Percentiles rank a stretch among this genome's conserved stretches.
phyloP scores from a whole-genome alignment of 106 monocot genomes.

The Chionographis japonica region DNA sequence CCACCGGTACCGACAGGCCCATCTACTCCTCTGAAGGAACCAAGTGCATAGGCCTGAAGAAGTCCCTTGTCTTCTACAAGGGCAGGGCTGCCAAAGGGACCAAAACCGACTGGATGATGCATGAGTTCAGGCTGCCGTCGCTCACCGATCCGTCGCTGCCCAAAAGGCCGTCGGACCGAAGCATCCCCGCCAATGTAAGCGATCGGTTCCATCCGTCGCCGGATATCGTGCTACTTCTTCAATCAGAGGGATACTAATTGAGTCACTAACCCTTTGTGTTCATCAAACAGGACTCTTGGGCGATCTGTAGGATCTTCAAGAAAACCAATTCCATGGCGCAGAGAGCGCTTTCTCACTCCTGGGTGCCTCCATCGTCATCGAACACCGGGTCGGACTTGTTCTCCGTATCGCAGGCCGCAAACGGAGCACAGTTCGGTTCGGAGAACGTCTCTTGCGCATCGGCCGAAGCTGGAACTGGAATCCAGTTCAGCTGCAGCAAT shows the following conservation, averaged over 20 bases:
- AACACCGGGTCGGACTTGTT: constrained; percentile 14
- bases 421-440: constrained; percentile 1
- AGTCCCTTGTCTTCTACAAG: constrained; percentile 67
- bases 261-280: background rate
- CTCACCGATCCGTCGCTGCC: constrained; percentile 21
- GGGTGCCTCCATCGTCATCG: constrained; percentile 25
- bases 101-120: constrained; percentile 82
- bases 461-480: constrained; percentile 9
- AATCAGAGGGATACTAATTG: too few relatives aligned
- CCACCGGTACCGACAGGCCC: constrained; percentile 67
- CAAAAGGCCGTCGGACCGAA: constrained; percentile 43
- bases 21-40: constrained; percentile 59
- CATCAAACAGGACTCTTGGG: constrained; percentile 53
- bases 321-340: constrained; percentile 42
- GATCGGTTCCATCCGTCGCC: too few relatives aligned
- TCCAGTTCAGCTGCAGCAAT: constrained; percentile 37
- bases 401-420: background rate
- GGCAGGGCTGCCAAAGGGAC: constrained; percentile 63
- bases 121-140: constrained; percentile 73
- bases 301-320: constrained; percentile 68
- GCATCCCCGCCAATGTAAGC: constrained; percentile 44
- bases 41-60: constrained; percentile 66
- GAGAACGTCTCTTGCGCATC: constrained; percentile 22
- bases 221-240: background rate
- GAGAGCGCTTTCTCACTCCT: constrained; percentile 44